Conservation (phyloP, 2,329 filamentous ascomycete species). For the Aspergillus novoparasiticus region DNA sequence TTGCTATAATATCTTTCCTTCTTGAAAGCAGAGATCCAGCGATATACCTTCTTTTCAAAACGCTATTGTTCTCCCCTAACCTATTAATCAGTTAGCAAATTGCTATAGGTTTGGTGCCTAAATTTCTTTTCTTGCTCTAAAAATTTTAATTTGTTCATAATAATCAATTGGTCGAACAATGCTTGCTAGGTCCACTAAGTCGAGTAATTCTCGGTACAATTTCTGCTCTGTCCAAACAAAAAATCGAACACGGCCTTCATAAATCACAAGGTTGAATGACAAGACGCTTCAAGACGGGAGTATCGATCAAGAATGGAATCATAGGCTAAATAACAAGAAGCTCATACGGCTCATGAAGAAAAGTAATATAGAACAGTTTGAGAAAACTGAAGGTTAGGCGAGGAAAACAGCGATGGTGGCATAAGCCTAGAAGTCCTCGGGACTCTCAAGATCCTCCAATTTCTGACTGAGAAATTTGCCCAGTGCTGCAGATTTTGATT, state of each 20-base stretch:
- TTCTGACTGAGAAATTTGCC: conserved; percentile 45
- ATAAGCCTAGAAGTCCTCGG: conserved; percentile 42
- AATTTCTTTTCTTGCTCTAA: not conserved
- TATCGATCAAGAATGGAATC: not conserved
- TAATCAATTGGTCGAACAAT: not conserved
- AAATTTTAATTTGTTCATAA: not conserved
- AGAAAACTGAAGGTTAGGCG: not conserved
- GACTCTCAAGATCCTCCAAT: conserved; percentile 43
- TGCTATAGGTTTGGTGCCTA: not conserved
- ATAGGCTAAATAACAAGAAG: conserved; percentile 1
- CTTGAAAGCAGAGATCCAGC: conserved; percentile 1
- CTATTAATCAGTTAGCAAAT: not conserved
- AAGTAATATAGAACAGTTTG: not conserved
- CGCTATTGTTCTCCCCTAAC: not conserved
- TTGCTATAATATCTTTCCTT: not conserved
- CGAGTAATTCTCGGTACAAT: not conserved
- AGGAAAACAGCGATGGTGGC: not conserved
- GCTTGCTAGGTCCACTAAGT: not conserved
- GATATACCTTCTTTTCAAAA: not conserved
- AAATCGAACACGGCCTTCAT: not conserved
- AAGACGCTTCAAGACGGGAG: not conserved
- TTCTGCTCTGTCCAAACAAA: not conserved
- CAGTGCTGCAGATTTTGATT: conserved; percentile 46
- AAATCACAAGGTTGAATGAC: not conserved
- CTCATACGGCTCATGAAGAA: not conserved